Percentiles rank a stretch among this genome's conserved stretches.
Conservation (phyloP, 2,329 filamentous ascomycete species). For the Pseudocercospora crystallina region DNA sequence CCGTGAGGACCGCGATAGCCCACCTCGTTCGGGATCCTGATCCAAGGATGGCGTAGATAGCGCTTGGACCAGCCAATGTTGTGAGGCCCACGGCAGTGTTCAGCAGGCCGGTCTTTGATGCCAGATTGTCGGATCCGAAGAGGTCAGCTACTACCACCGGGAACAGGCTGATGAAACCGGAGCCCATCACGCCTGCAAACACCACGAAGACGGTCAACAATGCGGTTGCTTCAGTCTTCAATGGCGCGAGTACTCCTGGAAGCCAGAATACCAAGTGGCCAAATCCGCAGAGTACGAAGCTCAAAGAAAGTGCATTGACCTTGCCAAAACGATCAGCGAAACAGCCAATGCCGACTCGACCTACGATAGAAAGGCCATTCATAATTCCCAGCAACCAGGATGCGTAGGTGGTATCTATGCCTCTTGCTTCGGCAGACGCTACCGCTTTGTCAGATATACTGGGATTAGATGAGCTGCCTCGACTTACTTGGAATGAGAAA, state of each 20-base stretch:
- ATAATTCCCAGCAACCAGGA: conserved; percentile 10
- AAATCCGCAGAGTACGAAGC: conserved; percentile 6
- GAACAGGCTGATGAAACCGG: conserved; percentile 7
- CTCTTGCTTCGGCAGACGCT: conserved; percentile 1
- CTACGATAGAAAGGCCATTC: conserved; percentile 5
- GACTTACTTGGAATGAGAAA: conserved; percentile 2
- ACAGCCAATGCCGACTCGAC: conserved; percentile 3
- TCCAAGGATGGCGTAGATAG: conserved; percentile 5
- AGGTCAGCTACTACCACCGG: conserved; percentile 8
- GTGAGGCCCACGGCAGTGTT: conserved; percentile 8
- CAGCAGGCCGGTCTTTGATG: conserved; percentile 4
- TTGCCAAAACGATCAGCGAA: conserved; percentile 7
- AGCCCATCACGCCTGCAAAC: conserved; percentile 1
- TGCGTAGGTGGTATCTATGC: conserved; percentile 5
- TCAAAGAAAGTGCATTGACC: not conserved
- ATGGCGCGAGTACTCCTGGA: not conserved
- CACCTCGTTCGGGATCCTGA: not conserved
- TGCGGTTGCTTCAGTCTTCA: not conserved
- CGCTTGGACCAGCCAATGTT: conserved; percentile 7
- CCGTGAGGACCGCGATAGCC: conserved; percentile 1
- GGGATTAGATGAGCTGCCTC: too few relatives aligned
- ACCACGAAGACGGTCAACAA: conserved; percentile 8
- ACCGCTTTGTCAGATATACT: too few relatives aligned
- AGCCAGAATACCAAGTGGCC: conserved; percentile 7
- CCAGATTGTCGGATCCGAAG: conserved; percentile 6